Evolutionary conservation across 768 basidiomycete genomes (phyloP).

Genomic region (Boletus huronensis): DNA sequence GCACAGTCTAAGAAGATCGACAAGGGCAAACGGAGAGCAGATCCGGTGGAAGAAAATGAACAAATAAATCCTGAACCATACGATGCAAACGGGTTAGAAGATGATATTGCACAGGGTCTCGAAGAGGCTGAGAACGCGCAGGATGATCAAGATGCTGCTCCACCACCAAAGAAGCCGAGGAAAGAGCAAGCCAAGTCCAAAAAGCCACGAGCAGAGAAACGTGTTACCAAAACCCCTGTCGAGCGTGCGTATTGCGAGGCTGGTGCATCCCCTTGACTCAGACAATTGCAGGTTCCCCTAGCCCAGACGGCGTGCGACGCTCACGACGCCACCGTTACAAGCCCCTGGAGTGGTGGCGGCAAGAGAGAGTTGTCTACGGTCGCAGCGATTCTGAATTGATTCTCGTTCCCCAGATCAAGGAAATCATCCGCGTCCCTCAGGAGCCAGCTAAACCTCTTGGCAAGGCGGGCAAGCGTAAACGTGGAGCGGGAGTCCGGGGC

Average conservation of each 20-base stretch:
- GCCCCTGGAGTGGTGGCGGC: slow-evolving; percentile 92
- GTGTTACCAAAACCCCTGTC: slow-evolving; percentile 9
- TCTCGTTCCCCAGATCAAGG: slow-evolving; percentile 63
- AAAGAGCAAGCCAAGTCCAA: slow-evolving; percentile 27
- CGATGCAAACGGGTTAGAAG: slow-evolving; percentile 33
- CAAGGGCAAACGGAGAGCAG: slow-evolving; percentile 42
- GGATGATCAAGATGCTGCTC: slow-evolving; percentile 39
- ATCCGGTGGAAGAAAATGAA: slow-evolving; percentile 14
- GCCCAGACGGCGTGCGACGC: slow-evolving; percentile 56
- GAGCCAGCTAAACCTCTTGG: slow-evolving; percentile 48
- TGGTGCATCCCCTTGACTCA: slow-evolving; percentile 4
- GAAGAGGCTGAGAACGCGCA: slow-evolving; percentile 52
- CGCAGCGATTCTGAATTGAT: slow-evolving; percentile 48
- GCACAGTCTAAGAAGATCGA: slow-evolving; percentile 24
- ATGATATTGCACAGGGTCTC: slow-evolving; percentile 41
- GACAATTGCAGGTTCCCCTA: slow-evolving; percentile 20
- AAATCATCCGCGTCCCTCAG: slow-evolving; percentile 56
- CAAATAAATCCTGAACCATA: slow-evolving; percentile 6
- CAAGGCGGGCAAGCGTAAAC: slow-evolving; percentile 36
- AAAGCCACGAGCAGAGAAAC: slow-evolving; percentile 26
- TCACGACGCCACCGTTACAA: slow-evolving; percentile 63
- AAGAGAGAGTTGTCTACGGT: slow-evolving; percentile 84
- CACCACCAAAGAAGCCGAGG: slow-evolving; percentile 27
- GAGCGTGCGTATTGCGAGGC: slow-evolving; percentile 23
- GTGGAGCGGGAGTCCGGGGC: slow-evolving; percentile 27